phyloP scores from a whole-genome alignment of 1,284 basidiomycete genomes.

The Ganoderma sinense region DNA sequence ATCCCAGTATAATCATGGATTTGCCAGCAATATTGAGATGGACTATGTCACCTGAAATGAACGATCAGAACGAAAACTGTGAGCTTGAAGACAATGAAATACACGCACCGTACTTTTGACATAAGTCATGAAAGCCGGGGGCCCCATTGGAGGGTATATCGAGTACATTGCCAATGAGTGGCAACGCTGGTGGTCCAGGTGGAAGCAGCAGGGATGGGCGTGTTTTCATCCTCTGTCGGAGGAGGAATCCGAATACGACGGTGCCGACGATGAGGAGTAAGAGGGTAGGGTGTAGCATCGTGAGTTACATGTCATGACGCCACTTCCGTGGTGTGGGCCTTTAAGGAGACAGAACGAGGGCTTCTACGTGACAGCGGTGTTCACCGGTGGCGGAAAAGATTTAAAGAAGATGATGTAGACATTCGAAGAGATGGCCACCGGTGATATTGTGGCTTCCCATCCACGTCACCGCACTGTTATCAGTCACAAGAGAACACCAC shows the following conservation, averaged over 20 bases:
- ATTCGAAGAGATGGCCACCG: too few species aligned
- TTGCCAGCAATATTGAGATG: constrained; percentile 8
- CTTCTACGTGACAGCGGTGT: too few species aligned
- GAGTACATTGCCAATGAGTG: constrained; percentile 16
- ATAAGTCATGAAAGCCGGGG: neutral
- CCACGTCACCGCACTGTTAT: too few species aligned
- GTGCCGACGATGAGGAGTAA: neutral
- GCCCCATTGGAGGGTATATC: constrained; percentile 4
- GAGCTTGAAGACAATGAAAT: neutral
- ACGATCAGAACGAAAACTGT: neutral
- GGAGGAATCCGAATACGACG: neutral
- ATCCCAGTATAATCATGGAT: constrained; percentile 7
- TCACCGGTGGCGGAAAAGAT: too few species aligned
- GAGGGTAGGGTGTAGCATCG: neutral
- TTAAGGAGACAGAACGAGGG: too few species aligned
- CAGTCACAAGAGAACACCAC: too few species aligned
- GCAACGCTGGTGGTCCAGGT: constrained; percentile 10
- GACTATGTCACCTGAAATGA: constrained; percentile 1
- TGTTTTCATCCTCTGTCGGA: neutral
- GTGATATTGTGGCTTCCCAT: too few species aligned
- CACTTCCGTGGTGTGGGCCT: too few species aligned
- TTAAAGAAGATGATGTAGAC: too few species aligned
- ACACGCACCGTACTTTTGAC: neutral
- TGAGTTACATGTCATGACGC: neutral
- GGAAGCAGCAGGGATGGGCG: constrained; percentile 6